phyloP scores from a whole-genome alignment of 768 basidiomycete species.

The Tulasnella sp. region DNA sequence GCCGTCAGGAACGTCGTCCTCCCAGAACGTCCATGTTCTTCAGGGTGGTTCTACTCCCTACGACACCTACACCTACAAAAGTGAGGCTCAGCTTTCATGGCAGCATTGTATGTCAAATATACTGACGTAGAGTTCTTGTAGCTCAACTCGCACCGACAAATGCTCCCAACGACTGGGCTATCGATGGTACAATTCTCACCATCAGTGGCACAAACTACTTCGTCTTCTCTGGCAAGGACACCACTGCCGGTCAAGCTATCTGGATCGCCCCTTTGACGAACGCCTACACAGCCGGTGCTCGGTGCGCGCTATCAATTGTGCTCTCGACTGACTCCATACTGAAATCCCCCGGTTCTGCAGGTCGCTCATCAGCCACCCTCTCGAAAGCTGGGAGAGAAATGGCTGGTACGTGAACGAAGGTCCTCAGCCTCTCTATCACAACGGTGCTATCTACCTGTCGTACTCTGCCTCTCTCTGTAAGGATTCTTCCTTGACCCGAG shows the following conservation, averaged over 20 bases:
- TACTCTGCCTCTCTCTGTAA: neutral
- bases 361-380: neutral
- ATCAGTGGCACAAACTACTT: neutral
- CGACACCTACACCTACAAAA: neutral
- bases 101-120: neutral
- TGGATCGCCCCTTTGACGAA: neutral
- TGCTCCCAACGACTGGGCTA: neutral
- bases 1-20: neutral
- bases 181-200: neutral
- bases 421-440: neutral
- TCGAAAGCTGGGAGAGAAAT: neutral
- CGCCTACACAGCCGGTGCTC: neutral
- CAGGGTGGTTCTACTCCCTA: neutral
- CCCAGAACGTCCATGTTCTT: neutral
- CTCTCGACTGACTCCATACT: neutral
- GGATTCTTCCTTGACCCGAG: neutral
- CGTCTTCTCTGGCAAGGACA: neutral
- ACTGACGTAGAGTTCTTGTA: neutral
- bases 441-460: neutral
- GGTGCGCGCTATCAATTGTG: neutral
- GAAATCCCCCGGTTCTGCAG: neutral
- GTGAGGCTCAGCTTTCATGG: neutral
- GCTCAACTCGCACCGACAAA: neutral
- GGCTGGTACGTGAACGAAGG: neutral
- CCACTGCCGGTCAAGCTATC: neutral